These are phyloP conservation scores for Termitomyces sp. DNA, from an alignment of 768 basidiomycete species.

Conservation along the genomic window DNA sequence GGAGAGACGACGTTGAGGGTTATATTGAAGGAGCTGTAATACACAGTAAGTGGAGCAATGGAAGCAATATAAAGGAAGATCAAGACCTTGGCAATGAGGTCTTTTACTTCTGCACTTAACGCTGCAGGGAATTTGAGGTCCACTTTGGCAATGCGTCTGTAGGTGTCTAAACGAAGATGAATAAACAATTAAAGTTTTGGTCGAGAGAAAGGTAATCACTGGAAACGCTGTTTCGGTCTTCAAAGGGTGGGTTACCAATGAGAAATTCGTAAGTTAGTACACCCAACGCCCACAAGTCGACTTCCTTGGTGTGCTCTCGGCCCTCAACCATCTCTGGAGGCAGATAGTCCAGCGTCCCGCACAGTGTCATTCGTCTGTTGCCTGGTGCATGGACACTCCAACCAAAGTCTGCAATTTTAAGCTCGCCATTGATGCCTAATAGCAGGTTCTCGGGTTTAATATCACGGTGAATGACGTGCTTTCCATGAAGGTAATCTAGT, in stretches of 20 bases:
- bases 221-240: slow-evolving; percentile 74
- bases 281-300: slow-evolving; percentile 96
- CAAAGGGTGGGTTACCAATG: slow-evolving; percentile 76
- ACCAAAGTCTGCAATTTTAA: slow-evolving; percentile 98
- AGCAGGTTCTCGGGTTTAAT: slow-evolving; percentile 99
- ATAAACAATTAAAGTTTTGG: neutral
- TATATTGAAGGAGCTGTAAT: slow-evolving; percentile 75
- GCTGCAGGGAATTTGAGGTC: slow-evolving; percentile 65
- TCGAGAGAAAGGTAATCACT: slow-evolving; percentile 42
- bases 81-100: slow-evolving; percentile 57
- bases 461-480: slow-evolving; percentile 98
- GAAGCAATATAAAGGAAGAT: slow-evolving; percentile 14
- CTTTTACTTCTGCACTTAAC: slow-evolving; percentile 62
- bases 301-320: slow-evolving; percentile 82
- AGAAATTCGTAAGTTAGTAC: slow-evolving; percentile 97
- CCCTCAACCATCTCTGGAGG: slow-evolving; percentile 99
- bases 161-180: slow-evolving; percentile 59
- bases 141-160: slow-evolving; percentile 85
- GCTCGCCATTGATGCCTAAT: slow-evolving; percentile 90
- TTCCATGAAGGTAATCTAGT: slow-evolving; percentile 83
- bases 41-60: neutral
- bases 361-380: slow-evolving; percentile 85
- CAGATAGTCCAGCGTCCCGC: slow-evolving; percentile 94
- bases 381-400: slow-evolving; percentile 98
- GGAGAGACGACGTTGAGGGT: slow-evolving; percentile 73